Evolutionary conservation across 306 rosid species (phyloP).

Genomic region (Trifolium repens): DNA sequence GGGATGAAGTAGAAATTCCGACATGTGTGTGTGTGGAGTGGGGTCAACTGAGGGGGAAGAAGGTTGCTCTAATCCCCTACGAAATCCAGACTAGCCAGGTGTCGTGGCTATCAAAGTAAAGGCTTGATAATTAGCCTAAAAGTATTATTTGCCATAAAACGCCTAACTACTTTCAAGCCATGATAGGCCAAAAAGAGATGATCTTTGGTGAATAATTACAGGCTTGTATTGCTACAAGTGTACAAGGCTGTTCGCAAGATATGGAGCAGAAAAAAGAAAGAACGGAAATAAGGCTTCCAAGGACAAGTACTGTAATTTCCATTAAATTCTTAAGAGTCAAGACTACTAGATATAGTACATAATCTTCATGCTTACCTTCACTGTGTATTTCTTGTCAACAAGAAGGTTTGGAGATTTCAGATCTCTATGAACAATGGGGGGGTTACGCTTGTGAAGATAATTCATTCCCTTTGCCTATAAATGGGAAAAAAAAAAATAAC

Average conservation of each 20-base stretch:
- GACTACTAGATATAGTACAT: constrained; percentile 11
- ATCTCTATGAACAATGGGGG: constrained; percentile 98
- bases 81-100: constrained; percentile 14
- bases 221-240: constrained; percentile 5
- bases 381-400: constrained; percentile 96
- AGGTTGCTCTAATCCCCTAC: constrained; percentile 5
- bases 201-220: constrained; percentile 7
- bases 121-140: constrained; percentile 30
- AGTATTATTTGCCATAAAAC: background rate
- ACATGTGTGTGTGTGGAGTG: background rate
- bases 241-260: constrained; percentile 31
- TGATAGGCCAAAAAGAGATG: constrained; percentile 26
- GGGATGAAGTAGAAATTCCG: background rate
- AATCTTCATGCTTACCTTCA: constrained; percentile 66
- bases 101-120: constrained; percentile 14
- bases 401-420: constrained; percentile 97
- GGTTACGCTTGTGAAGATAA: constrained; percentile 94
- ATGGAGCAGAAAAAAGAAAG: background rate
- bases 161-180: constrained; percentile 10
- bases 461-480: constrained; percentile 98
- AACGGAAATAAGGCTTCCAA: constrained; percentile 26
- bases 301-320: constrained; percentile 23
- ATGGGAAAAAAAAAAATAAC: constrained; percentile 15
- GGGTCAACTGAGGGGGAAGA: background rate
- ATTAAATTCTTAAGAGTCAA: constrained; percentile 18